A percentile compares a stretch with the other conserved stretches of the same genome.
Conservation (phyloP, 805 yeast genomes). For the Suhomyces prunicola region DNA sequence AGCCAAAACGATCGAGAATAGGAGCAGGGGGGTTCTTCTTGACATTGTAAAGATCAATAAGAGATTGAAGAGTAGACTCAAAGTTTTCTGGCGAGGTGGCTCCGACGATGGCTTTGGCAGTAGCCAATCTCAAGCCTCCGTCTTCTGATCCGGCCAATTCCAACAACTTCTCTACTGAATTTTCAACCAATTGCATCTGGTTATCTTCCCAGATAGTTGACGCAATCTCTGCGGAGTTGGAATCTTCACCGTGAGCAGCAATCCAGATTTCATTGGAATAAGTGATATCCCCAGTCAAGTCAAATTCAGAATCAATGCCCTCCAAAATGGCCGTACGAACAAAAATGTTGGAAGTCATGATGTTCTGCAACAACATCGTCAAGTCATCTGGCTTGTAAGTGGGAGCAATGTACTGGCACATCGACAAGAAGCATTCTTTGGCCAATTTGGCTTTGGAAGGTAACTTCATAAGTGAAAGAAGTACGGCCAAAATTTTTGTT, state of each 20-base stretch:
- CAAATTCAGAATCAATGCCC: slow-evolving; percentile 80
- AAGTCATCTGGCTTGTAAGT: slow-evolving; percentile 58
- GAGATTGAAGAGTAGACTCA: slow-evolving; percentile 33
- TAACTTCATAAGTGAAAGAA: slow-evolving; percentile 64
- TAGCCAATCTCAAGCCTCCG: slow-evolving; percentile 67
- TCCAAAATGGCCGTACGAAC: slow-evolving; percentile 81
- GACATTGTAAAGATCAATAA: slow-evolving; percentile 55
- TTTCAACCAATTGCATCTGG: slow-evolving; percentile 44
- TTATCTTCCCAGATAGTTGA: slow-evolving; percentile 84
- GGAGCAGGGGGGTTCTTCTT: slow-evolving; percentile 76
- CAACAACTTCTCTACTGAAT: slow-evolving; percentile 47
- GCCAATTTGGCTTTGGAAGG: slow-evolving; percentile 79
- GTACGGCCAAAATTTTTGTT: slow-evolving; percentile 53
- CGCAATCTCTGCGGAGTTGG: slow-evolving; percentile 61
- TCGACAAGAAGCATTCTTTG: slow-evolving; percentile 75
- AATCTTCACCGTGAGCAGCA: slow-evolving; percentile 70
- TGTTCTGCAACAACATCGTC: slow-evolving; percentile 50
- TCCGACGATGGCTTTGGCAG: slow-evolving; percentile 68
- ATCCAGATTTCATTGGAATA: slow-evolving; percentile 75
- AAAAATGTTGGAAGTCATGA: slow-evolving; percentile 61
- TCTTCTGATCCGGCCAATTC: slow-evolving; percentile 51
- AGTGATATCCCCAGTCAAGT: slow-evolving; percentile 43
- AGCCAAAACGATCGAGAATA: slow-evolving; percentile 73
- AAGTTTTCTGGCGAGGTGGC: slow-evolving; percentile 35
- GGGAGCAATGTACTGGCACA: slow-evolving; percentile 74